Base-by-base conservation (phyloP, 2,329 filamentous ascomycete genomes). In the Beauveria sp. region DNA sequence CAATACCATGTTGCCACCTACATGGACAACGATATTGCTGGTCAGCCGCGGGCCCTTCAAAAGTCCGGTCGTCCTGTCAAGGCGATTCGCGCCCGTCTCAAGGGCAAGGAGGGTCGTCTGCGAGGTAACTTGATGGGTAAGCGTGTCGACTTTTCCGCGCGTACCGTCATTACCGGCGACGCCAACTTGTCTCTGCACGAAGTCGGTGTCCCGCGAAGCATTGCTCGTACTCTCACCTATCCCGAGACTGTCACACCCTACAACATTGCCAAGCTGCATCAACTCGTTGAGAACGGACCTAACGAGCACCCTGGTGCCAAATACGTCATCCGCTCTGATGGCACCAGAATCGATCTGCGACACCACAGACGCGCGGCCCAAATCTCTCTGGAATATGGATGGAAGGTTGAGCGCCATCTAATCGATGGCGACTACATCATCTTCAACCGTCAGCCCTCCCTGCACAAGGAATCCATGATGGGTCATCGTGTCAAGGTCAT, bases 391-490 rank as follows among this genome's bases (percentile, higher is more conserved):
- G 90, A 96, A 70, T 96, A 96, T 72, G 96, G 96, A 54, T 98
- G 93, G 93, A 98, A 97, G 73, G 96, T 99, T 42, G 95, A 99
- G 77, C 89, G 95, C 64, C 95, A 99, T 76, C 86, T 99, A 66
- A 87, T 96, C 70, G 91, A 96, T 70, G 93, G 93, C 62, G 95
- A 99, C 75, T 96, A 91, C 67, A 98, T 99, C 77, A 93, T 99
- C 71, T 99, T 99, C 86, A 99, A 99, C 75, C 95, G 95, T 82
- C 95, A 99, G 73, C 95, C 95, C 1, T 99, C 95, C 42, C 81
- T 99, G 70, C 95, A 99, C 82, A 99, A 99, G 77, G 95, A 99
- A 73, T 99, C 95, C 63, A 99, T 99, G 95, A 99, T 99, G 96
- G 95, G 91, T 75, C 95, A 99, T 77, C 87, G 91, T 69, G 95